Percentiles rank a stretch among this genome's conserved stretches.
Evolutionary conservation across 2,329 filamentous ascomycete species (phyloP).

Genomic region (Calonectria henricotiae): DNA sequence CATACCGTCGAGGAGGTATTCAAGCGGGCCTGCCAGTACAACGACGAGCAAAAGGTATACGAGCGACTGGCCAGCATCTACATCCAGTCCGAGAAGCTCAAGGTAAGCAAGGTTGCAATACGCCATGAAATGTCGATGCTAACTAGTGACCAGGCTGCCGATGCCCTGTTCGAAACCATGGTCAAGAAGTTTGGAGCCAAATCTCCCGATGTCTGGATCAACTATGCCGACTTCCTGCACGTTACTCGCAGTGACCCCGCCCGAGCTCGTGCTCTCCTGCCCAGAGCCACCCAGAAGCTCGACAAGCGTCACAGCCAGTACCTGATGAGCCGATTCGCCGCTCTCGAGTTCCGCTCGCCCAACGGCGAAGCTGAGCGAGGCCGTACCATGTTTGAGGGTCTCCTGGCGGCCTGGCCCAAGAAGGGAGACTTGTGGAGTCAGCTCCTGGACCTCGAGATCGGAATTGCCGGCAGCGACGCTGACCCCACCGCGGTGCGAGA

Average conservation of each 20-base stretch:
- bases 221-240: constrained; percentile 95
- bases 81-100: constrained; percentile 89
- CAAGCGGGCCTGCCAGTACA: constrained; percentile 93
- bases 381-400: constrained; percentile 92
- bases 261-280: constrained; percentile 83
- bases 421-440: constrained; percentile 95
- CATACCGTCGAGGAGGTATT: constrained; percentile 89
- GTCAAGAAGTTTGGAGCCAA: constrained; percentile 91
- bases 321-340: constrained; percentile 89
- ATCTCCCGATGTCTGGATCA: constrained; percentile 87
- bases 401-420: constrained; percentile 89
- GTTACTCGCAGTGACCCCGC: constrained; percentile 79
- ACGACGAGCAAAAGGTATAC: constrained; percentile 91
- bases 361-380: constrained; percentile 91
- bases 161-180: constrained; percentile 88
- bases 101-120: constrained; percentile 70
- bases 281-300: constrained; percentile 88
- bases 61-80: constrained; percentile 94
- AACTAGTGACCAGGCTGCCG: constrained; percentile 79
- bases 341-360: constrained; percentile 89
- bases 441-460: constrained; percentile 87
- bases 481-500: constrained; percentile 75
- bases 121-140: constrained; percentile 41
- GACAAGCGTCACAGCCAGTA: constrained; percentile 75
- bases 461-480: constrained; percentile 70